Percentiles rank a stretch among this genome's conserved stretches.
Evolutionary conservation across 768 basidiomycete species (phyloP).

Genomic region (Hericium coralloides): DNA sequence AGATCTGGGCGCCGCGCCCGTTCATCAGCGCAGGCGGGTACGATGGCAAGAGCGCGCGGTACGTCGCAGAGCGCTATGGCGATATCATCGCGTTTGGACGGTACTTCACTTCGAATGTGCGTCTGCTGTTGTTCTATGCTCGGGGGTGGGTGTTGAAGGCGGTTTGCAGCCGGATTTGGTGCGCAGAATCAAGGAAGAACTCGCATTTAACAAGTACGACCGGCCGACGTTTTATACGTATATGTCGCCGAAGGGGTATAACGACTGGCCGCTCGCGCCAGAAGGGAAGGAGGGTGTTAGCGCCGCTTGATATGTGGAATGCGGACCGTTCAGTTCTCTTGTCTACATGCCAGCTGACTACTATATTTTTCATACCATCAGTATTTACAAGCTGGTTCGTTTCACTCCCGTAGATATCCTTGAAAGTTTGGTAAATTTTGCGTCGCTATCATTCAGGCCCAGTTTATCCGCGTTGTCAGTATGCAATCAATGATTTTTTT

Average conservation of each 20-base stretch:
- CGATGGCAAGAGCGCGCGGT: constrained; percentile 10
- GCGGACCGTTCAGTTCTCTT: no score
- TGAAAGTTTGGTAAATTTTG: no score
- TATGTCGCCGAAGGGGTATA: constrained; percentile 3
- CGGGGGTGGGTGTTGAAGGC: background rate
- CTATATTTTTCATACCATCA: no score
- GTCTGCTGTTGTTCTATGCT: background rate
- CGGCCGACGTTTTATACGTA: background rate
- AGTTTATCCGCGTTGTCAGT: no score
- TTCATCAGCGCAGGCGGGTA: constrained; percentile 14
- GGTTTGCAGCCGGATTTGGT: constrained; percentile 8
- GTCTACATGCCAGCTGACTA: no score
- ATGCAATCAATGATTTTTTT: no score
- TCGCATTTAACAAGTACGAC: background rate
- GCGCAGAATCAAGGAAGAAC: constrained; percentile 2
- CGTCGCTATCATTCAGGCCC: no score
- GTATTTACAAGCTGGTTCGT: no score
- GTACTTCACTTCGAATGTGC: constrained; percentile 21
- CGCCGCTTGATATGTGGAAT: no score
- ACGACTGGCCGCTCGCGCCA: constrained; percentile 5
- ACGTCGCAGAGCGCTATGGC: constrained; percentile 11
- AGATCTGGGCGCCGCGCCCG: constrained; percentile 11
- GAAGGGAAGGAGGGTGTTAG: background rate
- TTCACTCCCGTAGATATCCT: no score
- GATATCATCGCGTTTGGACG: constrained; percentile 20